phyloP scores from a whole-genome alignment of 2,329 filamentous ascomycete species.

The Fusarium lateritium region DNA sequence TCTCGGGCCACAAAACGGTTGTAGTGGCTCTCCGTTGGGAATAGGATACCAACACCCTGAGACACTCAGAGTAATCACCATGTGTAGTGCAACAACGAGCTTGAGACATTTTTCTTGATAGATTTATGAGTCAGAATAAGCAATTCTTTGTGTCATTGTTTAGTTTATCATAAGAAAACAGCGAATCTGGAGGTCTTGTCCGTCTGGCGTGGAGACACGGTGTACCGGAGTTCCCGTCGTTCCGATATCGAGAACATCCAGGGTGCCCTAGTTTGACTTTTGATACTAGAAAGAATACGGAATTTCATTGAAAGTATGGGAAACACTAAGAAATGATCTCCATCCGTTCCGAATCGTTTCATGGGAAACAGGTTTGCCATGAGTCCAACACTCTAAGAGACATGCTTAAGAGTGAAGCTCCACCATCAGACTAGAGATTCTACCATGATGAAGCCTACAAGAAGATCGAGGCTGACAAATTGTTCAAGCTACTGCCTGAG shows the following conservation, averaged over 20 bases:
- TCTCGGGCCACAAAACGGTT: neutral
- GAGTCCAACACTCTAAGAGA: neutral
- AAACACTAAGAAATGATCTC: too few relatives aligned
- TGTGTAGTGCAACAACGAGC: fast-evolving
- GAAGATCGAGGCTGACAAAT: neutral
- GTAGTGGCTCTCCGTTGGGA: neutral
- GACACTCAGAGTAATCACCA: constrained; percentile 3
- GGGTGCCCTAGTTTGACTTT: neutral
- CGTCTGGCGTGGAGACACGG: neutral
- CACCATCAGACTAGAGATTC: neutral
- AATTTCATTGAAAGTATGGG: fast-evolving
- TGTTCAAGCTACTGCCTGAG: fast-evolving
- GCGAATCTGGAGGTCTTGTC: neutral
- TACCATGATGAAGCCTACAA: neutral
- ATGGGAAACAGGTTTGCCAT: constrained; percentile 1
- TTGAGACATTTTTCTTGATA: fast-evolving
- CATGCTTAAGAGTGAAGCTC: neutral
- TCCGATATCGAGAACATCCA: neutral
- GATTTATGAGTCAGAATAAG: neutral
- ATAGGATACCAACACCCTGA: neutral
- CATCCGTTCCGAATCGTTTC: neutral
- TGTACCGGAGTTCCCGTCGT: neutral
- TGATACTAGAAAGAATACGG: neutral
- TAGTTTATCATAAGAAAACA: too few relatives aligned
- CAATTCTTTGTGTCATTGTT: neutral